These are phyloP conservation scores for Rhizopogon vulgaris DNA, from an alignment of 768 basidiomycete species.

Conservation along the genomic window DNA sequence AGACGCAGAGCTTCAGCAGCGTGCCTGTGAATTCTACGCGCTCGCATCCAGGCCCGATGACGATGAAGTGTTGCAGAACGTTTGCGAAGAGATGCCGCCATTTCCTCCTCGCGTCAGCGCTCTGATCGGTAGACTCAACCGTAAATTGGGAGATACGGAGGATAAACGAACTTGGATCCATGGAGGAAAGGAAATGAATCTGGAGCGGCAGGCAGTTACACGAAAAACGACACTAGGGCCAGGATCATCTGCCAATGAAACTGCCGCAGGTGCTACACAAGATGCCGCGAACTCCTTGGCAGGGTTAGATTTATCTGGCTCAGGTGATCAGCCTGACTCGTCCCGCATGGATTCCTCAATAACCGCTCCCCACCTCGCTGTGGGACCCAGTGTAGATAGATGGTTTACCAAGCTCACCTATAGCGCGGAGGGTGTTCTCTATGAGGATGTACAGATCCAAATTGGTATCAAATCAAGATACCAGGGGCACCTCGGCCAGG, in stretches of 20 bases:
- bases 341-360: conserved; percentile 20
- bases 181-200: conserved; percentile 88
- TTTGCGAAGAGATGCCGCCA: conserved; percentile 99
- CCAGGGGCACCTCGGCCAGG: conserved; percentile 88
- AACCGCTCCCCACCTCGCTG: conserved; percentile 51
- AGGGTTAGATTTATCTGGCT: conserved; percentile 66
- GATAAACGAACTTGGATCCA: conserved; percentile 95
- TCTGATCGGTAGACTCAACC: conserved; percentile 78
- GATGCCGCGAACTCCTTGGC: conserved; percentile 72
- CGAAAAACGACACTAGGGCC: conserved; percentile 38
- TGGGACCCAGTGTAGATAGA: conserved; percentile 71
- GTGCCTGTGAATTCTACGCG: conserved; percentile 95
- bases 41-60: conserved; percentile 81
- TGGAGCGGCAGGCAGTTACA: conserved; percentile 63
- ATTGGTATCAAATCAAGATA: conserved; percentile 95
- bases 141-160: conserved; percentile 87
- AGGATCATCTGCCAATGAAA: conserved; percentile 29
- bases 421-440: conserved; percentile 81
- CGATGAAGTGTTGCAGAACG: conserved; percentile 87
- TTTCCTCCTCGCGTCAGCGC: conserved; percentile 95
- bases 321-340: conserved; percentile 13
- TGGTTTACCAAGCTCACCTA: conserved; percentile 87
- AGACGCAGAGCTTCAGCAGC: conserved; percentile 95
- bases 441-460: conserved; percentile 93
- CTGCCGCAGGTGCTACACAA: conserved; percentile 30